Percentiles rank a stretch among this genome's conserved stretches.
Evolutionary conservation across 1,284 basidiomycete species (phyloP).

Genomic region (Athelia psychrophila): DNA sequence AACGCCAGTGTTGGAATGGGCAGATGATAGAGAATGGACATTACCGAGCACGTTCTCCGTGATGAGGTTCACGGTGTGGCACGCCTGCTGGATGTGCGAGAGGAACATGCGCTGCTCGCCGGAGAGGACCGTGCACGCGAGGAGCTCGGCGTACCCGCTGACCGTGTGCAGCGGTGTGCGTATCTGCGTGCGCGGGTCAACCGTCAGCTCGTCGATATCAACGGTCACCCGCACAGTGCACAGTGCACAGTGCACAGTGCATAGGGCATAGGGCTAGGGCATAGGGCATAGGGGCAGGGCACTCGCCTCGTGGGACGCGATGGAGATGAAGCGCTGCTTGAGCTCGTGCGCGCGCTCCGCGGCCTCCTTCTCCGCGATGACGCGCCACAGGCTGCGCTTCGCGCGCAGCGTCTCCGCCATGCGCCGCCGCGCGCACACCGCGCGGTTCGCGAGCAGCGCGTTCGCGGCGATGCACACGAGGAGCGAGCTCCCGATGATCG

Average conservation of each 20-base stretch:
- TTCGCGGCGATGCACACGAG: slow-evolving; percentile 27
- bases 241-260: too few relatives aligned
- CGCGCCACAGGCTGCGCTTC: slow-evolving; percentile 24
- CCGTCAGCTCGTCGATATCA: background rate
- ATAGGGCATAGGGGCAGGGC: background rate
- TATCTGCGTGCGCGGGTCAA: slow-evolving; percentile 14
- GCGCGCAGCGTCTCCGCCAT: slow-evolving; percentile 29
- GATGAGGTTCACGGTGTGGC: slow-evolving; percentile 29
- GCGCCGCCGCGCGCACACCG: slow-evolving; percentile 24
- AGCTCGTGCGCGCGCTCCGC: slow-evolving; percentile 28
- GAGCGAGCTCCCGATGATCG: slow-evolving; percentile 22
- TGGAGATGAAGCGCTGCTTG: slow-evolving; percentile 29
- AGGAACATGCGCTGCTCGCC: slow-evolving; percentile 25
- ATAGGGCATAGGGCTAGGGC: too few relatives aligned
- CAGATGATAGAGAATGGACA: background rate
- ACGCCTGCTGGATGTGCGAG: slow-evolving; percentile 28
- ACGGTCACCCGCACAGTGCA: too few relatives aligned
- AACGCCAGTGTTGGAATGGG: background rate
- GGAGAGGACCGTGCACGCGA: slow-evolving; percentile 22
- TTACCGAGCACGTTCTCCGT: slow-evolving; percentile 28
- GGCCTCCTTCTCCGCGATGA: slow-evolving; percentile 31
- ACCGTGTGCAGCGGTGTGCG: slow-evolving; percentile 28
- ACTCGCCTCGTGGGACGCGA: slow-evolving; percentile 27
- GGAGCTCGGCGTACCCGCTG: slow-evolving; percentile 27
- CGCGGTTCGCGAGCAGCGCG: slow-evolving; percentile 23